Evolutionary conservation across 1,284 basidiomycete species (phyloP), one percentile per base, ranked within the genome.

Genomic region (Sanghuangporus weigelae): DNA sequence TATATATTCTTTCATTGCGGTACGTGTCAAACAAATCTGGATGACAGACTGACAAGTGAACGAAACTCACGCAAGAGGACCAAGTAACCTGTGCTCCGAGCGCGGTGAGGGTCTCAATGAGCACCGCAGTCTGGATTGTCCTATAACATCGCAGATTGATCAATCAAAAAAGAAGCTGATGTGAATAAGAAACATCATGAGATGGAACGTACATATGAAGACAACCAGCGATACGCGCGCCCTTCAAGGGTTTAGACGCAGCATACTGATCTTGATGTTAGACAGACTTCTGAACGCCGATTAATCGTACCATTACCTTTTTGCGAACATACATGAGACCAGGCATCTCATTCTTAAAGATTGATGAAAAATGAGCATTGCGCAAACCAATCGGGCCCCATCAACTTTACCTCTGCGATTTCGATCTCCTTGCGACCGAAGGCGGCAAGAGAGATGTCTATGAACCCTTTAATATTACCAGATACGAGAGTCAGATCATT

Each of bases 381-480:
- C 12, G 36, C 16, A 62, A 39, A 39, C 36, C 35, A 38, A 59
- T 23, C 48, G 51, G 56, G 11, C 14, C 21, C 21, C 66, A 54
- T 58, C 36, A 58, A 39, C 64, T 68, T 58, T 71, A 90, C 90
- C 85, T 98, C 95, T 69, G 96, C 95, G 78, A 98, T 95, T 83
- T 96, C 90, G 73, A 98, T 93, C 83, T 98, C 96, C 84, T 98
- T 97, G 81, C 96, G 94, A 79, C 95, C 93, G 76, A 94, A 96
- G 67, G 94, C 92, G 75, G 95, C 96, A 75, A 98, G 92, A 74
- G 95, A 98, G 75, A 97, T 83, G 76, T 98, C 95, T 90, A 75
- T 69, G 70, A 70, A 59, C 44, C 36, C 11, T 19, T 26, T 26
- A 46, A 44, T 36, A 66, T 68, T 0, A 70, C 62, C 59, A 46